A percentile compares a stretch with the other conserved stretches of the same genome.
These are phyloP conservation scores for Blastocystis sp. DNA, from an alignment of 352 stramenopile genomes.

Conservation along the genomic window DNA sequence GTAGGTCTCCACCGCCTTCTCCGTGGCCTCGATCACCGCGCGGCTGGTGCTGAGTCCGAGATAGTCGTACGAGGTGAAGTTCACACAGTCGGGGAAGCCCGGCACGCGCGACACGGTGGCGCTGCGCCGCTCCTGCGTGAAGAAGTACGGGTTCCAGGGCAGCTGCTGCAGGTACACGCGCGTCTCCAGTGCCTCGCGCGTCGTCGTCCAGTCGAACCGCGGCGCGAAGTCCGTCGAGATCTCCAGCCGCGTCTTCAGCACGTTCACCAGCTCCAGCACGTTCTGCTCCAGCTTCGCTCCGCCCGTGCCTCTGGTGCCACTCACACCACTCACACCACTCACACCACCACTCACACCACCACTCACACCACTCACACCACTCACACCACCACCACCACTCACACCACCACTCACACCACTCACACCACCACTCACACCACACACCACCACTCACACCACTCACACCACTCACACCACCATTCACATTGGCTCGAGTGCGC, in stretches of 20 bases:
- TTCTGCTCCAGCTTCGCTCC: not conserved
- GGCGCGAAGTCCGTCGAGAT: slow-evolving; percentile 50
- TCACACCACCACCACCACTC: not conserved
- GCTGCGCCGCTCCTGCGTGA: slow-evolving; percentile 51
- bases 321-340: too few relatives aligned
- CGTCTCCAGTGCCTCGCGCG: slow-evolving; percentile 56
- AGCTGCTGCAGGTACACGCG: slow-evolving; percentile 38
- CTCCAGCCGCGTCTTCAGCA: slow-evolving; percentile 10
- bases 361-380: not conserved
- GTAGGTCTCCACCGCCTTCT: slow-evolving; percentile 58
- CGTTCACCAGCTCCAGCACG: slow-evolving; percentile 15
- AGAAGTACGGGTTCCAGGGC: slow-evolving; percentile 69
- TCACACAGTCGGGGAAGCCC: slow-evolving; percentile 54
- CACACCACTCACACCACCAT: not conserved
- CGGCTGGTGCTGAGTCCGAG: slow-evolving; percentile 19
- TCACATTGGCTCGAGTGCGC: not conserved
- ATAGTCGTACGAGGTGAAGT: slow-evolving; percentile 69
- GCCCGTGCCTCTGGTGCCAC: not conserved
- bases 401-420: not conserved
- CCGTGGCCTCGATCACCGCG: slow-evolving; percentile 3
- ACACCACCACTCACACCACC: too few relatives aligned
- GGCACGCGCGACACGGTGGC: slow-evolving; percentile 47
- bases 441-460: not conserved
- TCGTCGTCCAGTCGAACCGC: slow-evolving; percentile 57
- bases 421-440: not conserved